These are phyloP conservation scores for Xanthoceras sorbifolium DNA, from an alignment of 345 rosid genomes.

Conservation along the genomic window DNA sequence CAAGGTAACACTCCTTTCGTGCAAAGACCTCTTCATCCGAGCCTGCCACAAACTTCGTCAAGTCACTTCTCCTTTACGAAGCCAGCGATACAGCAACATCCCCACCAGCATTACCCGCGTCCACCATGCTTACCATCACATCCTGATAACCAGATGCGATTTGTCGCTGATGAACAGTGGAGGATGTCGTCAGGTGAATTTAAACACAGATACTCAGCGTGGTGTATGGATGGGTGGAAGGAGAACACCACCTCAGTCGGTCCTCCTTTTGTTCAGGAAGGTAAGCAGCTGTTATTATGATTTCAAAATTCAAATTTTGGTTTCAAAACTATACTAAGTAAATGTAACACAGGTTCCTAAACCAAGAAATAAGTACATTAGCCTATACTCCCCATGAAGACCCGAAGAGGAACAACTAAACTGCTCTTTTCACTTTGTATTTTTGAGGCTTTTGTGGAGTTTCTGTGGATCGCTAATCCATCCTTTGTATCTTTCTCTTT, in stretches of 20 bases:
- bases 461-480: neutral
- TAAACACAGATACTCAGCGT: conserved; percentile 52
- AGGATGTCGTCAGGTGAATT: conserved; percentile 56
- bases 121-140: conserved; percentile 59
- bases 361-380: neutral
- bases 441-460: neutral
- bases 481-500: neutral
- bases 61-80: conserved; percentile 62
- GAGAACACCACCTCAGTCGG: conserved; percentile 55
- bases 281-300: conserved; percentile 36
- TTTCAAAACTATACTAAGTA: neutral
- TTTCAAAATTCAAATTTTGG: neutral
- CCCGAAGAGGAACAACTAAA: neutral
- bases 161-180: conserved; percentile 69
- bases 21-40: conserved; percentile 56
- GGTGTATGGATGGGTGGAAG: conserved; percentile 70
- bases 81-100: conserved; percentile 60
- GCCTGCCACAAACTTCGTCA: conserved; percentile 54
- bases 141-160: conserved; percentile 63
- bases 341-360: neutral
- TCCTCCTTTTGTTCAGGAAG: conserved; percentile 58
- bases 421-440: neutral
- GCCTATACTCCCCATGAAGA: neutral
- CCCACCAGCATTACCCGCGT: conserved; percentile 59
- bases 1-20: conserved; percentile 49